Base-by-base conservation (phyloP, 495 filamentous ascomycete species). In the Cenococcum geophilum region DNA sequence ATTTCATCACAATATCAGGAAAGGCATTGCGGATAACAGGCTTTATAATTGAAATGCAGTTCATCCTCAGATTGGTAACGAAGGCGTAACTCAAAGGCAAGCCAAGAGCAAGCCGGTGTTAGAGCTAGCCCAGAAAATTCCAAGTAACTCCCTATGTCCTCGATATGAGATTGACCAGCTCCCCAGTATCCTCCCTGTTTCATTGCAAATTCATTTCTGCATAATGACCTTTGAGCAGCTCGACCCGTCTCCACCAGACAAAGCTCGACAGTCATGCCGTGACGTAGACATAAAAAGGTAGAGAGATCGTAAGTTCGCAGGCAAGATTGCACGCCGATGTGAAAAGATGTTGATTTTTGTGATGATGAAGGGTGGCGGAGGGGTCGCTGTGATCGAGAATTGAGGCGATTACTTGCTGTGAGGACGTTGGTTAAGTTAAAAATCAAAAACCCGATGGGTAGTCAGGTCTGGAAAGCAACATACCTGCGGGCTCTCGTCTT, bases 401-500 rank as follows among this genome's bases (percentile, higher is more conserved):
- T 62, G 68, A 73, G 68, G 50, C 45, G 72, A 66, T 76, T 76
- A 76, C 65, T 76, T 76, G 74, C 74, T 76, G 65, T 25, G 18
- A 47, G 55, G 37, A 18, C 58, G 52, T 68, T 61, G 64, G 64
- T 22, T 36, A 52, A 42, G 20, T 25, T 3, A 8, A 25, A 40
- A 52, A 53, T 10, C 23, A 12, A 16, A 16, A 40, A 16, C 20
- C 14, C 6, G 10, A 52, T 16, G 27, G 12, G 20, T 22, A 11
- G 43, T 27, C 18, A 36, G 27, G 51, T 12, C 20, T 48, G 42
- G 36, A 27, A 22, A 47, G 32, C 27, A 60, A 78, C 86, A 80
- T 82, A 95, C 91, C 83, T 87, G 81, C 91, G 80, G 68, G 91
- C 92, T 75, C 92, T 86, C 79, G 91, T 93, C 91, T 97, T 97